Evolutionary conservation across 2,329 filamentous ascomycete genomes (phyloP), one percentile per base, ranked within the genome.

Genomic region (Paracorniculantispora psalliotae): DNA sequence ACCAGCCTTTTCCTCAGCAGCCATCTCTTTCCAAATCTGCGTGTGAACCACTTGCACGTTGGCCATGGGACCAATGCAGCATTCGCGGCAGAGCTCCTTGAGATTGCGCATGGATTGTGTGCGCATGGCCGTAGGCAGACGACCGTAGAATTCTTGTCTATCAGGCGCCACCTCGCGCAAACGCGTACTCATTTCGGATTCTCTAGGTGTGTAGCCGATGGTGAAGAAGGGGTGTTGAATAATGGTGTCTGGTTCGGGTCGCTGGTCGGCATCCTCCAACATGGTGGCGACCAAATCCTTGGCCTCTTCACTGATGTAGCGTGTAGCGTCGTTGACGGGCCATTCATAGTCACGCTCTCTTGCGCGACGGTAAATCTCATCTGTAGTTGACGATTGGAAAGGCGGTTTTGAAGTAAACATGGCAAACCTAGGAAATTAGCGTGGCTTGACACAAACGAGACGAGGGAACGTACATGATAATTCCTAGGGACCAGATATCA

Each of bases 401-500:
- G 94, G 94, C 1, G 94, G 93, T 67, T 93, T 96, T 21, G 94
- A 96, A 8, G 94, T 94, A 49, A 97, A 88, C 85, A 99, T 93
- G 51, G 94, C 96, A 75, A 96, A 97, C 72, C 89, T 91, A 65
- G 10, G 2, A 10, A 56, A 19, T 56, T 47, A 62, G 57, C 55
- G 49, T 28, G 26, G 33, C 28, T 35, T 5, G 25, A 10, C 12
- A 28, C 39, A 4, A 39, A 37, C 17, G 49, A 2, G 8, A 58
- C 10, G 26, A 28, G 10, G 46, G n/a, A 28, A 67, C 86, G 78
- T 77, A 92, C 87, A 96, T 92, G 71, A 99, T 99, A 65, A 99
- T 94, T 21, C 96, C 94, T 69, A 99, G 81, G 47, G 93, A 96
- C 96, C 96, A 99, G 59, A 99, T 90, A 71, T 99, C 94, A 3